Base-by-base conservation (phyloP, 2,329 filamentous ascomycete species). In the Phialophora tarda region DNA sequence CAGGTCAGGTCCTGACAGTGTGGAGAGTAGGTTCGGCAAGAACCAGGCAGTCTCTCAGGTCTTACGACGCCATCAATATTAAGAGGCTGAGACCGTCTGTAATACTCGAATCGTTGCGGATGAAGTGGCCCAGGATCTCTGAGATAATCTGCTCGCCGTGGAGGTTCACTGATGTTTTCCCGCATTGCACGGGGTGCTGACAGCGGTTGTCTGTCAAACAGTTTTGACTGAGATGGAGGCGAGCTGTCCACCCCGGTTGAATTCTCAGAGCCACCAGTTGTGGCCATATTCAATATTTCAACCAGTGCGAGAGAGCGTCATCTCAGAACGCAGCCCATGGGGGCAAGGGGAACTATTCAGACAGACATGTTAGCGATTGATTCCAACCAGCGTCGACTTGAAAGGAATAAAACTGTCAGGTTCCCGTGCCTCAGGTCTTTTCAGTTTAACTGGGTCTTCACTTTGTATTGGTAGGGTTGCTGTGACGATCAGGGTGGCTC, bases 361-460 rank as follows among this genome's bases (percentile, higher is more conserved):
- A 61, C 14, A 23, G 6, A 2, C 41, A 10, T 7, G 21, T 61
- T 54, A 61, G 59, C 59, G 38, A 26, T 26, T n/a, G 24, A 41
- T 14, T 6, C 12, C 10, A 17, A 23, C 17, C 14, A 32, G 32
- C 17, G 34, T 28, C 21, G 14, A 34, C 10, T 5, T 34, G 26
- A 54, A 21, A 14, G 32, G 44, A 54, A 44, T 11, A 17, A n/a
- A 41, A 17, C 7, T 28, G 8, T 50, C n/a, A 53, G 2, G 17
- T 17, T 21, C 28, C 32, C n/a, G 48, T 63, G 51, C 54, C 23
- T 70, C 68, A 70, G 68, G 63, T 70, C 68, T 70, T 70, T 70
- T 70, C 68, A 70, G 68, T 70, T 69, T 65, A 44, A 60, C 59
- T 12, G 12, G 58, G 68, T 70, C 68, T 70, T 70, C 68, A 70